Conservation (phyloP, 2,329 filamentous ascomycete genomes). For the Elsinoe ampelina region DNA sequence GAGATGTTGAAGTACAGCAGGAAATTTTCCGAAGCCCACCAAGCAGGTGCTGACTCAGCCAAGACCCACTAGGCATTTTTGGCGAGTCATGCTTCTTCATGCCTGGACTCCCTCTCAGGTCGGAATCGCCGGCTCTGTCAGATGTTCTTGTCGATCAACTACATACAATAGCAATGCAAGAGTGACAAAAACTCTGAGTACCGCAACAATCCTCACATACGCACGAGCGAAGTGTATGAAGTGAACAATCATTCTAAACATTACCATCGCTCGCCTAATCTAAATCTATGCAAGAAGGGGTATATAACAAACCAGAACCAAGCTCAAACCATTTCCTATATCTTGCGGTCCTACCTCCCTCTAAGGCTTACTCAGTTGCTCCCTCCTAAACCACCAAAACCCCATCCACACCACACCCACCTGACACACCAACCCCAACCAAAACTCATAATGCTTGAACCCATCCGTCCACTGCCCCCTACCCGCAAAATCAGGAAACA, state of each 20-base stretch:
- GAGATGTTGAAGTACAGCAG: too few species aligned
- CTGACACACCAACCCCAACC: slow-evolving; percentile 51
- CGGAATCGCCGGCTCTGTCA: too few species aligned
- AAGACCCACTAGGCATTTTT: too few species aligned
- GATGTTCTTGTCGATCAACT: too few species aligned
- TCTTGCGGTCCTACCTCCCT: neutral
- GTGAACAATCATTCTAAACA: neutral
- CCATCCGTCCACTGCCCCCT: slow-evolving; percentile 36
- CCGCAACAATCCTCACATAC: too few species aligned
- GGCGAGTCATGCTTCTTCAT: too few species aligned
- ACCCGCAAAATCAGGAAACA: slow-evolving; percentile 51
- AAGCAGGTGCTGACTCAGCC: too few species aligned
- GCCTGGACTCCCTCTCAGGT: too few species aligned
- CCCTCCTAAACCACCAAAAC: slow-evolving; percentile 48
- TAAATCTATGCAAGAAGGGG: neutral
- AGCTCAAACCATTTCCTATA: neutral
- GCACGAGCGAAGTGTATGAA: too few species aligned
- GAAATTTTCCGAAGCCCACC: too few species aligned
- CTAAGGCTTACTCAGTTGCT: slow-evolving; percentile 47
- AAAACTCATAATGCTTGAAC: slow-evolving; percentile 48
- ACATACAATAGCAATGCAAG: too few species aligned
- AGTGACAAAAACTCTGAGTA: too few species aligned
- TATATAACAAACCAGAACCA: neutral
- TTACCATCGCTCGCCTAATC: neutral
- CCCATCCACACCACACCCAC: slow-evolving; percentile 47